A percentile compares a stretch with the other conserved stretches of the same genome.
Conservation (phyloP, 2,329 filamentous ascomycete genomes). For the Talaromyces piceae region DNA sequence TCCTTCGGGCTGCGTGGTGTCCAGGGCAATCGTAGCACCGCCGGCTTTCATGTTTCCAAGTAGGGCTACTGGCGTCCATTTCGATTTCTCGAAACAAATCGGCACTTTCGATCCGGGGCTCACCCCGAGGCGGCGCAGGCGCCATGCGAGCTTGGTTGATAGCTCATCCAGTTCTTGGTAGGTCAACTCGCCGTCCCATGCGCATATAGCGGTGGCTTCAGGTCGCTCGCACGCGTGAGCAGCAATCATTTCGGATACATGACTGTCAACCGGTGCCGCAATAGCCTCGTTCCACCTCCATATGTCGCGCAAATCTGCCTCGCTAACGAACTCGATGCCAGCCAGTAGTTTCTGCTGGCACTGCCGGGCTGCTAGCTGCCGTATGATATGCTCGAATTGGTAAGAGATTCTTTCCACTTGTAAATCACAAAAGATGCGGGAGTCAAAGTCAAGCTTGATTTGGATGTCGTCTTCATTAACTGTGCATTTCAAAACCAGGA, state of each 20-base stretch:
- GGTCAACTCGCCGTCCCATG: constrained; percentile 24
- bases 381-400: constrained; percentile 4
- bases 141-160: constrained; percentile 24
- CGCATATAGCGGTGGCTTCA: constrained; percentile 20
- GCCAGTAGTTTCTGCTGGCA: background rate
- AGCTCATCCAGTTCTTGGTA: constrained; percentile 26
- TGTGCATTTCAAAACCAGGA: background rate
- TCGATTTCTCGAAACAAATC: constrained; percentile 15
- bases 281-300: background rate
- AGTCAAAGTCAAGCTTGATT: constrained; percentile 4
- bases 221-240: constrained; percentile 9
- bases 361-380: background rate
- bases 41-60: constrained; percentile 14
- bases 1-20: background rate
- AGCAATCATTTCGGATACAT: constrained; percentile 5
- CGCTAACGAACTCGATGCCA: background rate
- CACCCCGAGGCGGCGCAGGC: constrained; percentile 24
- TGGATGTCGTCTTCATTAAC: background rate
- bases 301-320: constrained; percentile 1
- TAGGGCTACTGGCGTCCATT: constrained; percentile 12
- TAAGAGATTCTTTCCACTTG: constrained; percentile 3
- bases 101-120: constrained; percentile 20
- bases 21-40: constrained; percentile 13
- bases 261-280: background rate
- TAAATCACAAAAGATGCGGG: constrained; percentile 1